A percentile compares a stretch with the other conserved stretches of the same genome.
phyloP scores from a whole-genome alignment of 2,329 filamentous ascomycete species.

The Arthroderma sp. region DNA sequence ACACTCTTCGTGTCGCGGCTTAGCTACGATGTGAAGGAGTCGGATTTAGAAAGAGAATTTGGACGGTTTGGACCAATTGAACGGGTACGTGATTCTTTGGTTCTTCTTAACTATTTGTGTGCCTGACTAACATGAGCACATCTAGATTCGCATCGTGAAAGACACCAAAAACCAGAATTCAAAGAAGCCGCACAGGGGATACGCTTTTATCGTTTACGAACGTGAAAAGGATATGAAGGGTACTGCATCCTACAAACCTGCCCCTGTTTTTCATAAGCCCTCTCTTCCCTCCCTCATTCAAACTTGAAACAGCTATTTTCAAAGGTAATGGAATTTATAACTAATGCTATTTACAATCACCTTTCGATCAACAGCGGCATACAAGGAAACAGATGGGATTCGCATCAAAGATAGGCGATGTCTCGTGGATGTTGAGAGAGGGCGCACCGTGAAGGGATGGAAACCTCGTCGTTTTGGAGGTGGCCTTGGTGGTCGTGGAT shows the following conservation, averaged over 20 bases:
- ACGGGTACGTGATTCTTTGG: constrained; percentile 45
- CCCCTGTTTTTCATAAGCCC: constrained; percentile 15
- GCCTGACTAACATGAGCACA: constrained; percentile 10
- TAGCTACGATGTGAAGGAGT: constrained; percentile 75
- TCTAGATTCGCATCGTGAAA: constrained; percentile 72
- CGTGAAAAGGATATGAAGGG: constrained; percentile 98
- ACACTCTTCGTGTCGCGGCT: constrained; percentile 86
- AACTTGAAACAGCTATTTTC: constrained; percentile 6
- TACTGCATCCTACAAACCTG: constrained; percentile 39
- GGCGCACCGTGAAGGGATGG: constrained; percentile 88
- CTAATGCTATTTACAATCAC: constrained; percentile 22
- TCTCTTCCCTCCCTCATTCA: constrained; percentile 14
- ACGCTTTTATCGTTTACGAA: constrained; percentile 94
- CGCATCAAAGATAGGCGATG: constrained; percentile 85
- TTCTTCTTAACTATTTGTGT: background rate
- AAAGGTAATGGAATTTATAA: constrained; percentile 18
- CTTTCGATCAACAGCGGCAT: constrained; percentile 59
- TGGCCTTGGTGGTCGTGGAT: constrained; percentile 80
- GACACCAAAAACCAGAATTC: constrained; percentile 68
- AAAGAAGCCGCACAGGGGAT: constrained; percentile 72
- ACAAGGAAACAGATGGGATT: constrained; percentile 77
- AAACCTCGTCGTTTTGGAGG: constrained; percentile 82
- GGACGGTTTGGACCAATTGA: constrained; percentile 88
- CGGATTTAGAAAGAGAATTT: constrained; percentile 88
- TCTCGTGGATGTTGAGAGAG: constrained; percentile 90